Conservation (phyloP, 2,329 filamentous ascomycete genomes). For the Bipolaris sorokiniana region DNA sequence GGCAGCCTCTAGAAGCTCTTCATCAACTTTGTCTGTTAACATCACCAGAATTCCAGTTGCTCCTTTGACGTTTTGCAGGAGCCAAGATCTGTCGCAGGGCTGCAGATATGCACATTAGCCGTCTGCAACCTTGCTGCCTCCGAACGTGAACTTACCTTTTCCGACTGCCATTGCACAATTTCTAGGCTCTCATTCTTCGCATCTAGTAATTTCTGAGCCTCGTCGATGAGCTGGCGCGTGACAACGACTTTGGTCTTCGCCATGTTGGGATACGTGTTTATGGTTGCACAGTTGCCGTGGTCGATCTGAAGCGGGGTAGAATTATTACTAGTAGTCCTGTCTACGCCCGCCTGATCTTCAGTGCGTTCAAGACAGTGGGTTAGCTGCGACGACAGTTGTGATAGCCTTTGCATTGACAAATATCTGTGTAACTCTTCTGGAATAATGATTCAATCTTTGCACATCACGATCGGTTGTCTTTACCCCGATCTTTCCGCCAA, state of each 20-base stretch:
- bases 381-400: constrained; percentile 19
- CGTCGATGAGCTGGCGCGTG: constrained; percentile 34
- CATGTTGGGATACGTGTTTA: constrained; percentile 25
- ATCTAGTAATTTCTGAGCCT: constrained; percentile 32
- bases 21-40: constrained; percentile 37
- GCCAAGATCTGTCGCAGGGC: constrained; percentile 40
- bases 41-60: constrained; percentile 38
- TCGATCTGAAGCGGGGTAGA: constrained; percentile 28
- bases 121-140: background rate
- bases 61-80: constrained; percentile 33
- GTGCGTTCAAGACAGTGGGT: background rate
- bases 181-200: constrained; percentile 26
- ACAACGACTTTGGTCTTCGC: constrained; percentile 36
- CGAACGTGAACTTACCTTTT: constrained; percentile 21
- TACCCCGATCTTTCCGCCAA: constrained; percentile 30
- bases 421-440: background rate
- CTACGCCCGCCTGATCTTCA: constrained; percentile 1
- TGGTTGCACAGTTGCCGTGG: constrained; percentile 16
- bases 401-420: constrained; percentile 17
- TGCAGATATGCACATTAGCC: constrained; percentile 16
- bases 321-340: background rate
- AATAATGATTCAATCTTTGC: background rate
- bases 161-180: constrained; percentile 39
- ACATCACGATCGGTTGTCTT: constrained; percentile 5
- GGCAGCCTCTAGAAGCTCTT: constrained; percentile 32